Conservation (phyloP, 1,284 basidiomycete species). For the Ustilago bromivora region DNA sequence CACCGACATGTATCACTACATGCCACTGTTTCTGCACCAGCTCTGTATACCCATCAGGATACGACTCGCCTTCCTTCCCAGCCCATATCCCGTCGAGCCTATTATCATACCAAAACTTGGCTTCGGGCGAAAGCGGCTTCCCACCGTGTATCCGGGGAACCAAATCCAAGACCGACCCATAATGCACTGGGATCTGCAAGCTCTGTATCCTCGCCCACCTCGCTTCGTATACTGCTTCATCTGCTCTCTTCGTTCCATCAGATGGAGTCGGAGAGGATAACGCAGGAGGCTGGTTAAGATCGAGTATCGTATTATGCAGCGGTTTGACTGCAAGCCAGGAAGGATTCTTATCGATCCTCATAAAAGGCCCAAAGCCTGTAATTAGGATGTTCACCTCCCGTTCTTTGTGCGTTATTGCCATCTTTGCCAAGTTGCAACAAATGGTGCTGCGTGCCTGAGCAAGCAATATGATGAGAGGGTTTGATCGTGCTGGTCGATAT, state of each 20-base stretch:
- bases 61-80: conserved; percentile 2
- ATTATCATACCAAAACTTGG: conserved; percentile 37
- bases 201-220: conserved; percentile 32
- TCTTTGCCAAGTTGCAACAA: background rate
- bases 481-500: background rate
- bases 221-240: background rate
- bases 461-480: background rate
- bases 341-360: conserved; percentile 35
- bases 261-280: background rate
- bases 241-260: background rate
- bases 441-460: background rate
- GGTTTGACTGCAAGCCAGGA: conserved; percentile 51
- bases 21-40: conserved; percentile 19
- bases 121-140: background rate
- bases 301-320: conserved; percentile 30
- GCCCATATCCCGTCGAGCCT: conserved; percentile 14
- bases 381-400: conserved; percentile 41
- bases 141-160: conserved; percentile 35
- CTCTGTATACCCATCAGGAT: conserved; percentile 33
- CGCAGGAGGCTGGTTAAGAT: conserved; percentile 3
- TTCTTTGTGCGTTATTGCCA: conserved; percentile 14
- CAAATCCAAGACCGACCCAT: conserved; percentile 38
- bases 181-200: conserved; percentile 47
- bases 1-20: conserved; percentile 50
- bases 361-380: conserved; percentile 53